Evolutionary conservation across 768 basidiomycete genomes (phyloP), one percentile per base, ranked within the genome.

Genomic region (Tylopilus vinaceipallidus): DNA sequence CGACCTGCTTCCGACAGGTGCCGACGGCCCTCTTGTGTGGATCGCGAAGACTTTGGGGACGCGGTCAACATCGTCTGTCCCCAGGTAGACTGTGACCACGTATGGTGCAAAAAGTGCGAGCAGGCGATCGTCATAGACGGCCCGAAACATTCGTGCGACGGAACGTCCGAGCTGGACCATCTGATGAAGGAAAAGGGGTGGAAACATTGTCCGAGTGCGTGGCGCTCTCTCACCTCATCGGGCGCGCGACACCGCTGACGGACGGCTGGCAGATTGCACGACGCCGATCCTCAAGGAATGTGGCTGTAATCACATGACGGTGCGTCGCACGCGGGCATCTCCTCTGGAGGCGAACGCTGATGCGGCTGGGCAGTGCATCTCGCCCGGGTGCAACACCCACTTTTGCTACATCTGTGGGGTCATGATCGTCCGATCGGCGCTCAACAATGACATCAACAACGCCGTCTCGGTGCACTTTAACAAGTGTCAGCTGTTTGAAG

Each of bases 81-180:
- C 4, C 59, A 76, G 27, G 67, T 61, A 0, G 61, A 64, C 16
- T 86, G 84, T 48, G 58, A 64, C 1, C 65, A 81, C 54, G 66
- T 71, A 7, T 86, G 83, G 84, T 86, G 84, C 64, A 85, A 79
- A 65, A 63, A 64, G 26, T 86, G 84, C 64, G 75, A 75, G 24
- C 76, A 80, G 48, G 35, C 64, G 53, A 52, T 73, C 42, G 46
- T 53, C 6, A 19, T 65, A 11, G 66, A 61, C 16, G 74, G 70
- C 6, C 73, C 71, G 12, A 65, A 68, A 46, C 80, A 83, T 60
- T 79, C 79, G 0, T 86, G 84, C 60, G 82, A 83, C 49, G 81
- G 80, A 4, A 70, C 77, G 12, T 70, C 71, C 2, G 83, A 84
- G 56, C 70, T 84, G 8, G 72, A 75, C 4, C 65, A 74, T 43